These are phyloP conservation scores for Amborella trichopoda DNA, from an alignment of 164 flowering plant genomes.

Conservation along the genomic window DNA sequence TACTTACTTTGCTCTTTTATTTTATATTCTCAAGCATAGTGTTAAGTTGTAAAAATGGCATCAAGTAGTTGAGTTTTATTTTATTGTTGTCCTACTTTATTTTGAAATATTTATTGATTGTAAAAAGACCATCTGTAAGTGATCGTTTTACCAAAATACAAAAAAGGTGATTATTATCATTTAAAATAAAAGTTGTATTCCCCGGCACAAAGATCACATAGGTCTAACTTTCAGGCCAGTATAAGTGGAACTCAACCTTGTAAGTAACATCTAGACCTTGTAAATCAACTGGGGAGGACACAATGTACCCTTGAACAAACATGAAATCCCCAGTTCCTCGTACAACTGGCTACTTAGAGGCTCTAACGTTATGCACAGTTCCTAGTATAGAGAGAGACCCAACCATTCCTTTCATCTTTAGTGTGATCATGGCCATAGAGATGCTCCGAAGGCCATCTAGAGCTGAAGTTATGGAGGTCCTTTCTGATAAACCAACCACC, in stretches of 20 bases:
- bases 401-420: slow-evolving; percentile 17
- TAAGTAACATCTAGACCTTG: slow-evolving; percentile 19
- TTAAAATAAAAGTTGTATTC: too few species aligned
- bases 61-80: too few species aligned
- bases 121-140: too few species aligned
- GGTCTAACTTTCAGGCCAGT: too few species aligned
- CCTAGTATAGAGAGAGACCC: slow-evolving; percentile 33
- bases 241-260: slow-evolving; percentile 38
- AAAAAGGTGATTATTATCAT: too few species aligned
- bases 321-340: slow-evolving; percentile 37
- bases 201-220: too few species aligned
- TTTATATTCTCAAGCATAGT: too few species aligned
- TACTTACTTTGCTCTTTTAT: too few species aligned
- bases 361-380: slow-evolving; percentile 22
- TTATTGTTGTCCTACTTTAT: too few species aligned
- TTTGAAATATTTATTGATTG: too few species aligned
- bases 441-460: slow-evolving; percentile 26
- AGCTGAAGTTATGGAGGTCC: slow-evolving; percentile 20
- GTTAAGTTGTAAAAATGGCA: too few species aligned
- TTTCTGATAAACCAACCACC: slow-evolving; percentile 17
- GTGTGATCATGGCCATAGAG: slow-evolving; percentile 23
- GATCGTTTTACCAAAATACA: too few species aligned
- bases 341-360: slow-evolving; percentile 29
- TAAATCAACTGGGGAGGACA: slow-evolving; percentile 26
- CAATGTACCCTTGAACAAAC: slow-evolving; percentile 34